Conservation (phyloP, 257 asterid genomes). For the Ophiorrhiza pumila region DNA sequence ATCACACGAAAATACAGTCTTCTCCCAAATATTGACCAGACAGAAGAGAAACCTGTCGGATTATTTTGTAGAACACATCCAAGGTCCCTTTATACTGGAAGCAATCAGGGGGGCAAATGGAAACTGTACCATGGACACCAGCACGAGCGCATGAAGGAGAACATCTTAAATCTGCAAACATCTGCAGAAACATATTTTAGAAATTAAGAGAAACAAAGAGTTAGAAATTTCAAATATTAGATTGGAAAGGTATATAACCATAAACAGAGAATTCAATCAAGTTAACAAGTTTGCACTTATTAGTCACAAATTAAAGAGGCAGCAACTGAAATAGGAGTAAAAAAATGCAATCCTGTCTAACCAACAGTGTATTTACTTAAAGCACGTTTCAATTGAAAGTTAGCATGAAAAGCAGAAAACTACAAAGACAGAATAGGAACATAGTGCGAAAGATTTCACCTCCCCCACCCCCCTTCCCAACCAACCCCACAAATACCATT, state of each 20-base stretch:
- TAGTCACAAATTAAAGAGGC: not conserved
- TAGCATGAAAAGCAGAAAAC: not conserved
- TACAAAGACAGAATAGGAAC: not conserved
- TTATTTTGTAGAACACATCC: conserved; percentile 83
- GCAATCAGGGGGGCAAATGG: conserved; percentile 92
- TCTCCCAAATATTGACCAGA: not conserved
- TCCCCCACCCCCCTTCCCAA: no score
- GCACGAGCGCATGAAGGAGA: conserved; percentile 97
- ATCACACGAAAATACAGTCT: not conserved
- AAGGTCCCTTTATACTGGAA: conserved; percentile 89
- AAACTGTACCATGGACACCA: conserved; percentile 88
- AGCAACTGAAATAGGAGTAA: not conserved
- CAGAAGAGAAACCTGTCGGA: conserved; percentile 67
- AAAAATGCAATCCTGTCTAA: not conserved
- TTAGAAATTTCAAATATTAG: not conserved
- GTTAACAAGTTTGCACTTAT: not conserved
- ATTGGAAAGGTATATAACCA: not conserved
- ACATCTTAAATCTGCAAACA: conserved; percentile 98
- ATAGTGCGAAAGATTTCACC: no score
- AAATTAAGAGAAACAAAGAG: not conserved
- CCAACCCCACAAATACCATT: no score
- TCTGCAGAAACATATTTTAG: conserved; percentile 40
- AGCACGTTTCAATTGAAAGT: no score
- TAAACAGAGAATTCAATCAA: not conserved
- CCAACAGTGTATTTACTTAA: not conserved